Evolutionary conservation across 2,329 filamentous ascomycete genomes (phyloP), one percentile per base, ranked within the genome.

Genomic region (Hortaea sp.): DNA sequence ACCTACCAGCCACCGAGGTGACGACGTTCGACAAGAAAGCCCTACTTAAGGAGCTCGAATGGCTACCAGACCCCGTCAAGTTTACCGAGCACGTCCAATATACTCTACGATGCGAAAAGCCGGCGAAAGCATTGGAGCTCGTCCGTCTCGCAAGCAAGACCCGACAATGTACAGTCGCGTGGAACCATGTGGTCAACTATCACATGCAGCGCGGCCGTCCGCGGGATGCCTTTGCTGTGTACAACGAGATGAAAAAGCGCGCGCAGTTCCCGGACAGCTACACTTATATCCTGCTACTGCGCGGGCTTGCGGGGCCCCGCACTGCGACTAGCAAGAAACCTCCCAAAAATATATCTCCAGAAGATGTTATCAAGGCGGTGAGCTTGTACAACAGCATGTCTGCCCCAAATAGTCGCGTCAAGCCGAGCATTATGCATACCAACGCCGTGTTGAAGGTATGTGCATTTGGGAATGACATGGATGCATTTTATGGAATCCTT

Each of bases 181-280:
- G 90, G 89, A 97, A 97, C 65, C 78, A 85, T 60, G 66, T 95
- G 39, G 82, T 98, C 47, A 76, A 82, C 47, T 79, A 88, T 63
- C 72, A 79, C 51, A 68, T 95, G 63, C 67, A 74, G 38, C 70
- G 79, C 27, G 71, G 77, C 38, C 74, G 74, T 43, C 65, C 88
- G 31, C 73, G 74, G 49, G 68, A 72, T 13, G 89, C 85, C 12
- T 67, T 94, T 47, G 88, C 85, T 66, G 71, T 88, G n/a, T 95
- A 81, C 69, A 95, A 95, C 64, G 90, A 97, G 84, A 97, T 98
- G 90, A 98, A 97, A 70, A 97, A 97, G 69, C 78, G 88, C 50
- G 82, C 75, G 5, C 84, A 94, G 57, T 72, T 77, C 28, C 90
- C 92, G 1, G 90, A 89, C 62, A 76, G 79, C 3, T 78, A 83